Evolutionary conservation across 306 rosid genomes (phyloP).

Genomic region (Alnus glutinosa): DNA sequence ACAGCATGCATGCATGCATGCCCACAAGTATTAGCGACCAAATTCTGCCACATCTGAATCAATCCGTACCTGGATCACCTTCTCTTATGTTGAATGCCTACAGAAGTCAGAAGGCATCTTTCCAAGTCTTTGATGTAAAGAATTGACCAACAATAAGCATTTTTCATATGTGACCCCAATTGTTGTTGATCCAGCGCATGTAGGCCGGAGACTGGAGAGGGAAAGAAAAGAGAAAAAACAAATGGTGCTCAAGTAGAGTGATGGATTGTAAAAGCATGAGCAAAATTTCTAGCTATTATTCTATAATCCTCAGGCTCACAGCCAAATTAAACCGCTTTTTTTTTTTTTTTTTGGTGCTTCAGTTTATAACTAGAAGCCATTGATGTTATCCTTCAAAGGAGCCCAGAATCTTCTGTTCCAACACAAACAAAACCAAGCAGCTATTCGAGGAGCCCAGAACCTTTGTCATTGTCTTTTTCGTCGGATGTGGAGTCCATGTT

Average conservation of each 20-base stretch:
- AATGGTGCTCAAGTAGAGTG: not conserved
- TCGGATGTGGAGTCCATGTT: constrained; percentile 72
- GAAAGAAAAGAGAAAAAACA: not conserved
- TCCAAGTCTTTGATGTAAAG: not conserved
- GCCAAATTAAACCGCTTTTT: too few species aligned
- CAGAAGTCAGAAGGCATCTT: not conserved
- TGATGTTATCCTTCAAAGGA: constrained; percentile 78
- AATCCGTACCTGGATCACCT: too few species aligned
- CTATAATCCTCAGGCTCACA: too few species aligned
- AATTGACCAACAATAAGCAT: not conserved
- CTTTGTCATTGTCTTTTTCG: constrained; percentile 44
- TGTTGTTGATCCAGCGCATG: not conserved
- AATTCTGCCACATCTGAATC: too few species aligned
- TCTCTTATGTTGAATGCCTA: too few species aligned
- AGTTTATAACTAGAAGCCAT: constrained; percentile 73
- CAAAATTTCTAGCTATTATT: not conserved
- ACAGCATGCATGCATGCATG: too few species aligned
- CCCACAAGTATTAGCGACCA: too few species aligned
- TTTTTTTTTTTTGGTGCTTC: constrained; percentile 21
- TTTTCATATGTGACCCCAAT: not conserved
- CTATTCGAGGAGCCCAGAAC: constrained; percentile 63
- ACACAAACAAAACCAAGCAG: constrained; percentile 43
- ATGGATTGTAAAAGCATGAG: not conserved
- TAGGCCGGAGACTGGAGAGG: not conserved
- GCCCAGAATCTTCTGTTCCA: constrained; percentile 87